phyloP scores from a whole-genome alignment of 2,329 filamentous ascomycete genomes.

The Ceratocystis destructans region DNA sequence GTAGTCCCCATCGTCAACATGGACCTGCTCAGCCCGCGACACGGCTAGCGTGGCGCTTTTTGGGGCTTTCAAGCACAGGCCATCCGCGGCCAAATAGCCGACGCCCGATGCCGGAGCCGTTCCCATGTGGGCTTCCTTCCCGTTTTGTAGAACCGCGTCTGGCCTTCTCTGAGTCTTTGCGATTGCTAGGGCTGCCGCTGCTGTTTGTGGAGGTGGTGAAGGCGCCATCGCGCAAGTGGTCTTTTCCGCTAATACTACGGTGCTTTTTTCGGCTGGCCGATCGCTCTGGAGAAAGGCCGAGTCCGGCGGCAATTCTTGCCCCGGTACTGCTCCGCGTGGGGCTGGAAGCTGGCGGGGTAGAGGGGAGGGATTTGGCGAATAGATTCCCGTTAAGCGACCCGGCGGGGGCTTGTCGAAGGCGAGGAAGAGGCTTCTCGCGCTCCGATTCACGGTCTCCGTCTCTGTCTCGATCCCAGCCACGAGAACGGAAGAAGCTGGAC shows the following conservation, averaged over 20 bases:
- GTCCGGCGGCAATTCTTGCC: slow-evolving; percentile 14
- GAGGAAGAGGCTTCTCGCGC: slow-evolving; percentile 17
- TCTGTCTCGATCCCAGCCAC: slow-evolving; percentile 9
- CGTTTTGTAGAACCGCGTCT: background rate
- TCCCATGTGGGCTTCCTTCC: background rate
- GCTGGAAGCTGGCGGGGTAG: slow-evolving; percentile 11
- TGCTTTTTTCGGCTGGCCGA: background rate
- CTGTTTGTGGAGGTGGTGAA: background rate
- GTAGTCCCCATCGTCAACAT: background rate
- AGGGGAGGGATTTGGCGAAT: slow-evolving; percentile 10
- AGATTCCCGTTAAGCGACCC: slow-evolving; percentile 16
- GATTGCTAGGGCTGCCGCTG: slow-evolving; percentile 2
- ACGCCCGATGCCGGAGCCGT: background rate
- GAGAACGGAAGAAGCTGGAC: slow-evolving; percentile 9
- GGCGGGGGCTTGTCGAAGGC: slow-evolving; percentile 16
- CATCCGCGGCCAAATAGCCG: slow-evolving; percentile 10
- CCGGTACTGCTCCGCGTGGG: slow-evolving; percentile 9
- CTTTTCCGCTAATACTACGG: background rate
- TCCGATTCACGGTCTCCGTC: slow-evolving; percentile 11
- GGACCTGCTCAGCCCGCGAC: background rate
- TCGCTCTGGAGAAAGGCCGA: slow-evolving; percentile 10
- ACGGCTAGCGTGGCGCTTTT: slow-evolving; percentile 14
- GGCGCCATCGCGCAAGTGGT: background rate
- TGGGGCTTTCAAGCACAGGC: slow-evolving; percentile 12
- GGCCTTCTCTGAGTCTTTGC: slow-evolving; percentile 3